Percentiles rank a stretch among this genome's conserved stretches.
These are phyloP conservation scores for Aspergillus spinulosporus DNA, from an alignment of 2,329 filamentous ascomycete genomes.

Conservation along the genomic window DNA sequence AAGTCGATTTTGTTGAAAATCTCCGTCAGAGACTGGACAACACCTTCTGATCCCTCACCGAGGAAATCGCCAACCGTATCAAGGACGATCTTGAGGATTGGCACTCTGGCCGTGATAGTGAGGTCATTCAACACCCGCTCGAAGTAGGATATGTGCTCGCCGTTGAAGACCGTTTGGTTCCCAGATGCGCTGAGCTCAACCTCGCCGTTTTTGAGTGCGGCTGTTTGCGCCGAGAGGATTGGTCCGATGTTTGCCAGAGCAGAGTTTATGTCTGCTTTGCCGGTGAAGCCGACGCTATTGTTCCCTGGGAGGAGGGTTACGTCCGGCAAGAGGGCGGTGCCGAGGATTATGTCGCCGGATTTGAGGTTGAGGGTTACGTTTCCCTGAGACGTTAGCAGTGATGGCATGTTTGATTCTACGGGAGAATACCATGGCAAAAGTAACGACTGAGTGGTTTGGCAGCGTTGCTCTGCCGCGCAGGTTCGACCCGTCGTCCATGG, in stretches of 20 bases:
- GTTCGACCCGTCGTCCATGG: slow-evolving; percentile 43
- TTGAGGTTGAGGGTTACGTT: slow-evolving; percentile 50
- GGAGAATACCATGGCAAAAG: slow-evolving; percentile 35
- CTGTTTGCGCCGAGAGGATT: slow-evolving; percentile 43
- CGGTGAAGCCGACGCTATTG: slow-evolving; percentile 36
- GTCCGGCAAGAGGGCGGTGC: slow-evolving; percentile 42
- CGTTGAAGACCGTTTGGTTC: slow-evolving; percentile 46
- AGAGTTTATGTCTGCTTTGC: slow-evolving; percentile 32
- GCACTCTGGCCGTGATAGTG: slow-evolving; percentile 37
- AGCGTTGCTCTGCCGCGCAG: slow-evolving; percentile 47
- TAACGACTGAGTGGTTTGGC: slow-evolving; percentile 49
- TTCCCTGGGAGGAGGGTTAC: slow-evolving; percentile 48
- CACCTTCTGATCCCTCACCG: neutral
- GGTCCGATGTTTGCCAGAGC: slow-evolving; percentile 46
- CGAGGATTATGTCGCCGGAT: slow-evolving; percentile 44
- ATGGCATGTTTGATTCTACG: neutral
- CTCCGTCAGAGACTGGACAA: neutral
- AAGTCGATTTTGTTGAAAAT: slow-evolving; percentile 6
- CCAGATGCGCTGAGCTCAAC: slow-evolving; percentile 46
- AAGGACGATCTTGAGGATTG: slow-evolving; percentile 28
- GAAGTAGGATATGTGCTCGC: slow-evolving; percentile 47
- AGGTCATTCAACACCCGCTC: slow-evolving; percentile 48
- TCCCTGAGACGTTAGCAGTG: slow-evolving; percentile 28
- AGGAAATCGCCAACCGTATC: slow-evolving; percentile 4
- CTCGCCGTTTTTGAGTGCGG: slow-evolving; percentile 42